Percentiles rank a stretch among this genome's conserved stretches.
These are phyloP conservation scores for Cercospora nicotianae DNA, from an alignment of 2,329 filamentous ascomycete species.

Conservation along the genomic window DNA sequence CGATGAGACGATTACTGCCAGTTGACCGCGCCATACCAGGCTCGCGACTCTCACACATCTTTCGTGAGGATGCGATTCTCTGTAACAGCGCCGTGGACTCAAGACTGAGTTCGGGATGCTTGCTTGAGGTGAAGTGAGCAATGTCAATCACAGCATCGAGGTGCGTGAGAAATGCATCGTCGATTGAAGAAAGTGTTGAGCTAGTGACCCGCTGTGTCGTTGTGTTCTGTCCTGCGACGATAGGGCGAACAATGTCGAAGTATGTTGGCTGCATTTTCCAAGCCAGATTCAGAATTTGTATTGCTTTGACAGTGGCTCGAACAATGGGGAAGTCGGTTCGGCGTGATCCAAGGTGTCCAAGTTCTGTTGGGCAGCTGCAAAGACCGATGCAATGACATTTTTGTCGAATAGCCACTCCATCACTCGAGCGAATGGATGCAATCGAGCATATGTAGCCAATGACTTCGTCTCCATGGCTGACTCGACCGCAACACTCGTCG, in stretches of 20 bases:
- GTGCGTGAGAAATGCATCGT: constrained; percentile 84
- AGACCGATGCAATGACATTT: constrained; percentile 76
- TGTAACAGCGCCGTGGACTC: constrained; percentile 79
- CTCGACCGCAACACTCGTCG: constrained; percentile 74
- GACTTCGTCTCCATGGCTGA: constrained; percentile 71
- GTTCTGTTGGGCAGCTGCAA: constrained; percentile 76
- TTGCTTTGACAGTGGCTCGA: constrained; percentile 71
- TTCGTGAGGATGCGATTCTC: constrained; percentile 80
- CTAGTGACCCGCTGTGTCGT: constrained; percentile 66
- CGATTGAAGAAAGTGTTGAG: constrained; percentile 80
- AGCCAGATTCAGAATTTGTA: constrained; percentile 80
- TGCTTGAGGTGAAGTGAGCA: constrained; percentile 81
- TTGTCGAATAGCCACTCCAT: constrained; percentile 99
- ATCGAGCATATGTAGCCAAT: constrained; percentile 73
- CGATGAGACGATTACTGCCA: constrained; percentile 34
- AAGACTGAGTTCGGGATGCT: constrained; percentile 76
- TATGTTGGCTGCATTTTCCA: constrained; percentile 90
- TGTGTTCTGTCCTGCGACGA: constrained; percentile 66
- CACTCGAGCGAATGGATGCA: constrained; percentile 89
- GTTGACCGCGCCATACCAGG: constrained; percentile 55
- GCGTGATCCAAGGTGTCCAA: constrained; percentile 69
- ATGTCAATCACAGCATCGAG: constrained; percentile 77
- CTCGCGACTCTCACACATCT: constrained; percentile 70
- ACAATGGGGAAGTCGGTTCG: constrained; percentile 75
- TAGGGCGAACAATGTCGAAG: constrained; percentile 78